Percentiles rank a stretch among this genome's conserved stretches.
phyloP scores from a whole-genome alignment of 371 early-diverging fungal genomes.

The Mucor racemosus region DNA sequence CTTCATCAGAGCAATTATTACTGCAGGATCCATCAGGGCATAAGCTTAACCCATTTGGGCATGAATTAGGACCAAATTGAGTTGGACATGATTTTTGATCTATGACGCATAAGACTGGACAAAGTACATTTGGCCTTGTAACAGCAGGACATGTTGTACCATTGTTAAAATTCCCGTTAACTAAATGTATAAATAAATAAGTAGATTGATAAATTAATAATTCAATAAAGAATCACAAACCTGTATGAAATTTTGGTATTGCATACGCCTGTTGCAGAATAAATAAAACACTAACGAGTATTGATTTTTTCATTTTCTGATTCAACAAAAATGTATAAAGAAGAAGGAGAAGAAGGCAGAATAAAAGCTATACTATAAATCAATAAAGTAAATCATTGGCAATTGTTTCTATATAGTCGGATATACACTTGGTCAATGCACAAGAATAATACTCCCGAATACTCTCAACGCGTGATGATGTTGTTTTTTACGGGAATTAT shows the following conservation, averaged over 20 bases:
- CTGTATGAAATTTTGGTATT: slow-evolving; percentile 37
- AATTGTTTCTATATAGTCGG: too few relatives aligned
- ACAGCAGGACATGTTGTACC: slow-evolving; percentile 38
- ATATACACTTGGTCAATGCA: too few relatives aligned
- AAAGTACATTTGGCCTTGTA: slow-evolving; percentile 26
- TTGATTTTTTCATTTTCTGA: too few relatives aligned
- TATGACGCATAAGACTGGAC: slow-evolving; percentile 35
- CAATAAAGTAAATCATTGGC: too few relatives aligned
- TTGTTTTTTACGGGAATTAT: too few relatives aligned
- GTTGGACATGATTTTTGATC: slow-evolving; percentile 24
- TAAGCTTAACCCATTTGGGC: slow-evolving; percentile 15
- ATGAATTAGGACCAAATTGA: slow-evolving; percentile 18
- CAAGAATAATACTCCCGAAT: too few relatives aligned
- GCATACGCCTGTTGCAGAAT: neutral
- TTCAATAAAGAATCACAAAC: slow-evolving; percentile 4
- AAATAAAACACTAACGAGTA: too few relatives aligned
- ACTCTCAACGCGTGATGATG: too few relatives aligned
- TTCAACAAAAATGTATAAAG: too few relatives aligned
- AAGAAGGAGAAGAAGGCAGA: too few relatives aligned
- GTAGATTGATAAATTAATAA: neutral
- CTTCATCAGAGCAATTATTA: slow-evolving; percentile 6
- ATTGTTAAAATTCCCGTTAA: slow-evolving; percentile 33
- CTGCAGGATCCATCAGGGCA: slow-evolving; percentile 38
- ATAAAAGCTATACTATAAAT: too few relatives aligned
- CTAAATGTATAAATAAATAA: slow-evolving; percentile 13